These are phyloP conservation scores for Aspergillus brunneoviolaceus DNA, from an alignment of 2,329 filamentous ascomycete genomes.

Conservation along the genomic window DNA sequence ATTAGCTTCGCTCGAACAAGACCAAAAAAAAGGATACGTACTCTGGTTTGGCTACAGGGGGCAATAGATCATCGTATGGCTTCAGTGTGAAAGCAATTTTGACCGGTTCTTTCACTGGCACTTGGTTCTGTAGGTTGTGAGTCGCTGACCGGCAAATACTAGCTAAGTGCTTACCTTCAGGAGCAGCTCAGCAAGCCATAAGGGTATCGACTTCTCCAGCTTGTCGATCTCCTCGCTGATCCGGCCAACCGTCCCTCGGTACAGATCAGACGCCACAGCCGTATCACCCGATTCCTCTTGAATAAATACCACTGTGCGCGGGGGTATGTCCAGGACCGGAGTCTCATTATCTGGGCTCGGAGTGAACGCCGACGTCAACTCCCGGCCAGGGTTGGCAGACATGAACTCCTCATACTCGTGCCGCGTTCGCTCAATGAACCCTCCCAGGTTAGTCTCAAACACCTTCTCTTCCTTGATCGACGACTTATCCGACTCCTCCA, in stretches of 20 bases:
- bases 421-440: constrained; percentile 47
- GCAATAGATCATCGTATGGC: constrained; percentile 73
- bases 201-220: constrained; percentile 81
- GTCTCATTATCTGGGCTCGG: constrained; percentile 48
- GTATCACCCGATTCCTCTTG: constrained; percentile 64
- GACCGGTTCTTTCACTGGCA: constrained; percentile 83
- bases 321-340: constrained; percentile 44
- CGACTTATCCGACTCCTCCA: constrained; percentile 54
- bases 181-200: constrained; percentile 89
- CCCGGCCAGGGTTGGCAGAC: constrained; percentile 37
- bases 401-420: constrained; percentile 48
- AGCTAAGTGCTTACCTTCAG: constrained; percentile 55
- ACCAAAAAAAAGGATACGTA: constrained; percentile 48
- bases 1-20: not conserved
- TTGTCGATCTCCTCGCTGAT: constrained; percentile 75
- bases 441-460: constrained; percentile 48
- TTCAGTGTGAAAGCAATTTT: constrained; percentile 95
- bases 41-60: constrained; percentile 71
- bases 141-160: not conserved
- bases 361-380: constrained; percentile 40
- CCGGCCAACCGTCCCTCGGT: constrained; percentile 80
- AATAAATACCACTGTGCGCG: constrained; percentile 60
- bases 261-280: constrained; percentile 75
- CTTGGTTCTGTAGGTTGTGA: constrained; percentile 61
- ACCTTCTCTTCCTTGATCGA: constrained; percentile 51